phyloP scores from a whole-genome alignment of 768 basidiomycete genomes.

The Suillus decipiens region DNA sequence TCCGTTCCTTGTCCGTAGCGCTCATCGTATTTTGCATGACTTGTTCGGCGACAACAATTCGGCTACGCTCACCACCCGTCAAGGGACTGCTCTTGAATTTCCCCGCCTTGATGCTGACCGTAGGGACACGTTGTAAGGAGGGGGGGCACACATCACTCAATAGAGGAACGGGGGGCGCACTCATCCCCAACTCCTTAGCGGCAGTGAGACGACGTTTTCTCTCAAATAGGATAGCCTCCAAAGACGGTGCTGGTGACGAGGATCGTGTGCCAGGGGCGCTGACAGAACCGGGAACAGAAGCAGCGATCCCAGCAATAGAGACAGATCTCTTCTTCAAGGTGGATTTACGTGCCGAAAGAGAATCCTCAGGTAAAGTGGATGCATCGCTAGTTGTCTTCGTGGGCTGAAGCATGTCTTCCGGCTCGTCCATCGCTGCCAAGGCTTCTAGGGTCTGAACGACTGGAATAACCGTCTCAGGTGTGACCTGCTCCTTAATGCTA shows the following conservation, averaged over 20 bases:
- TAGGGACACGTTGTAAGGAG: conserved; percentile 14
- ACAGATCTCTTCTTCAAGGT: conserved; percentile 18
- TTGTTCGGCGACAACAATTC: conserved; percentile 52
- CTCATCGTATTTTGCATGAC: conserved; percentile 38
- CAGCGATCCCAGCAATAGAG: conserved; percentile 18
- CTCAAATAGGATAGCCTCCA: conserved; percentile 69
- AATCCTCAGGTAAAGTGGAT: conserved; percentile 6
- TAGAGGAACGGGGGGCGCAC: conserved; percentile 8
- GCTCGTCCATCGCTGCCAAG: conserved; percentile 3
- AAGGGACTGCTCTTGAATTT: conserved; percentile 79
- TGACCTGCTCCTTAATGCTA: background rate
- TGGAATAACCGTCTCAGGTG: background rate
- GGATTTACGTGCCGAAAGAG: background rate
- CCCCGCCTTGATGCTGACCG: conserved; percentile 42
- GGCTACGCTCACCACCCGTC: conserved; percentile 43
- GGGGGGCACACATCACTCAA: conserved; percentile 17
- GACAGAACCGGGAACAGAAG: conserved; percentile 18
- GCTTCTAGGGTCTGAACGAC: background rate
- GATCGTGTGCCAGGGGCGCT: conserved; percentile 32
- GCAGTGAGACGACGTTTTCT: conserved; percentile 56
- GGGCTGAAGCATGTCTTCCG: background rate
- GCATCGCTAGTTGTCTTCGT: conserved; percentile 8
- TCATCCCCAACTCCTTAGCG: conserved; percentile 20
- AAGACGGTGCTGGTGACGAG: conserved; percentile 53
- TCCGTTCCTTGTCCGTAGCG: conserved; percentile 29